Evolutionary conservation across 768 basidiomycete species (phyloP), one percentile per base, ranked within the genome.

Genomic region (Lactarius trivialis): DNA sequence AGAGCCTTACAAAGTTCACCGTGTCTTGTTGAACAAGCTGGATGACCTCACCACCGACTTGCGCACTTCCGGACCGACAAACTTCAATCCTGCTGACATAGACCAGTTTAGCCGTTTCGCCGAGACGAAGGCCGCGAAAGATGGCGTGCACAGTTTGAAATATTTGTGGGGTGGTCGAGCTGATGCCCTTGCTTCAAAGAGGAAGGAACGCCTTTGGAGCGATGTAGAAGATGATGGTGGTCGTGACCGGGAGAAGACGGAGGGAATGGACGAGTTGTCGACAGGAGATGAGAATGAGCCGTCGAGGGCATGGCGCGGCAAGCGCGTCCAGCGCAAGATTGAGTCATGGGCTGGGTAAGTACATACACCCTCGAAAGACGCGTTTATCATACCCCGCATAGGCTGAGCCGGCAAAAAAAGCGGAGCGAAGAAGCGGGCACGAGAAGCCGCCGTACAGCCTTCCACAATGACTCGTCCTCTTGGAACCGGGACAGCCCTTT

Each of bases 1-100:
- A 24, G 85, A 86, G 61, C 76, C 80, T 12, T 82, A 85, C 57
- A 83, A 82, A 59, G 83, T 86, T 17, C 82, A 85, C 52, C 80
- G 84, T 17, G 84, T 81, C 45, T 75, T 89, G 41, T 77, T 85
- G 65, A 81, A 77, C 61, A 86, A 82, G 67, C 70, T 88, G 24
- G 86, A 84, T 55, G 81, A 82, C 65, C 70, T 81, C 34, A 74
- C 78, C 6, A 76, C 74, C 11, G 73, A 75, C 65, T 64, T 77
- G 43, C 69, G 74, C 53, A 71, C 73, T 48, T 65, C 69, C 3
- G 59, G 53, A 15, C 53, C 66, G n/a, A 50, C 63, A 33, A 61
- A 65, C 28, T 55, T 65, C 45, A 64, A 55, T 57, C 65, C 81
- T 9, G 69, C 76, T 9, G 85, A 89, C 67, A 69, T 91, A 45